Evolutionary conservation across 164 flowering plant genomes (phyloP).

Genomic region (Taxillus chinensis): DNA sequence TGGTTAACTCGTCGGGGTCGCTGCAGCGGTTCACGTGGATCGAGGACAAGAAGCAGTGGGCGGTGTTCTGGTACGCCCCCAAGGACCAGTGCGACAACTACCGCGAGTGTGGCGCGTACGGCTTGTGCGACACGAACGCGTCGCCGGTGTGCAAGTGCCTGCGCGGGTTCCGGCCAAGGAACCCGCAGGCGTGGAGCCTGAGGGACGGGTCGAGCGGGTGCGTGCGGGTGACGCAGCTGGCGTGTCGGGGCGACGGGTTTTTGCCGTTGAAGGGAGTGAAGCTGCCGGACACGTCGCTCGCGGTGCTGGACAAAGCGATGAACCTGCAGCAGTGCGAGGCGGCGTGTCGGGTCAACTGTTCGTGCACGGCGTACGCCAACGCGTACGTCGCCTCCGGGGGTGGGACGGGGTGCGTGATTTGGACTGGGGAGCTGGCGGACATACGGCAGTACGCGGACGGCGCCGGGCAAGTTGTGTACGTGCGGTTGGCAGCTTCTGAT

Average conservation of each 20-base stretch:
- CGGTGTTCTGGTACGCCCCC: slow-evolving; percentile 9
- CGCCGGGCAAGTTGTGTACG: neutral
- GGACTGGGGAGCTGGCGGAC: slow-evolving; percentile 20
- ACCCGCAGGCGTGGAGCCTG: slow-evolving; percentile 10
- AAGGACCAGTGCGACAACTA: slow-evolving; percentile 27
- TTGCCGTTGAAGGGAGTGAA: slow-evolving; percentile 10
- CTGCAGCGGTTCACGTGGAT: neutral
- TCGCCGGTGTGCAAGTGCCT: slow-evolving; percentile 8
- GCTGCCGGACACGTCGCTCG: slow-evolving; percentile 15
- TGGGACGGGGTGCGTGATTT: slow-evolving; percentile 19
- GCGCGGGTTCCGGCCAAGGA: slow-evolving; percentile 13
- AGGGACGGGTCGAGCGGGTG: slow-evolving; percentile 22
- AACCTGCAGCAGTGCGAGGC: slow-evolving; percentile 10
- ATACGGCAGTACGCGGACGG: neutral
- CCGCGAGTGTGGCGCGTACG: slow-evolving; percentile 21
- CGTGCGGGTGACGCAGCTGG: slow-evolving; percentile 4
- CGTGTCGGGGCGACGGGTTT: slow-evolving; percentile 21
- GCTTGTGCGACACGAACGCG: slow-evolving; percentile 16
- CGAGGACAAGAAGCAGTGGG: neutral
- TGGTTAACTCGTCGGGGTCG: neutral
- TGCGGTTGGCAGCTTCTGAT: neutral
- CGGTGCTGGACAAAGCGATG: slow-evolving; percentile 3
- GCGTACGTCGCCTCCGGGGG: slow-evolving; percentile 7
- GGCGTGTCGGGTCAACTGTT: slow-evolving; percentile 14
- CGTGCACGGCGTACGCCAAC: slow-evolving; percentile 16